These are phyloP conservation scores for Phoma sp. DNA, from an alignment of 2,329 filamentous ascomycete genomes.

Conservation along the genomic window DNA sequence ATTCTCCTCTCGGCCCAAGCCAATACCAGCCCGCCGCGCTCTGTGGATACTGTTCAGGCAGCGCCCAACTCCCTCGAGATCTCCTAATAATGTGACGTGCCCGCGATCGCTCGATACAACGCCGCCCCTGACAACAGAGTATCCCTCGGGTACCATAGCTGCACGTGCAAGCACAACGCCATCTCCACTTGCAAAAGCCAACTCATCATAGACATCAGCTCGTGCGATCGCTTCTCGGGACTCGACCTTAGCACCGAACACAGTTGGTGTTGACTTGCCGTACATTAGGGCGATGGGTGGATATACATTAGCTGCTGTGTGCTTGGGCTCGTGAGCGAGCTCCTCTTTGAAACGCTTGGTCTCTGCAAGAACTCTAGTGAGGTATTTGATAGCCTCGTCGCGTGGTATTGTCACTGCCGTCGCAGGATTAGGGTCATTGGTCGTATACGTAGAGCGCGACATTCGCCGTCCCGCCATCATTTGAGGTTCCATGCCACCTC, in stretches of 20 bases:
- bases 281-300: constrained; percentile 85
- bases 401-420: constrained; percentile 61
- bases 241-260: constrained; percentile 78
- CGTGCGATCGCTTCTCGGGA: constrained; percentile 75
- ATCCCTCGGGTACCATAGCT: constrained; percentile 83
- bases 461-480: constrained; percentile 49
- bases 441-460: constrained; percentile 25
- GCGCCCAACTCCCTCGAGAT: constrained; percentile 78
- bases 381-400: constrained; percentile 67
- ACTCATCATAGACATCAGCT: constrained; percentile 80
- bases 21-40: constrained; percentile 76
- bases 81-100: constrained; percentile 85
- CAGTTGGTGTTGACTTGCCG: constrained; percentile 83
- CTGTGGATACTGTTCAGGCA: constrained; percentile 72
- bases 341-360: constrained; percentile 78
- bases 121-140: constrained; percentile 74
- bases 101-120: constrained; percentile 81
- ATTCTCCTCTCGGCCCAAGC: constrained; percentile 69
- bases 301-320: constrained; percentile 72
- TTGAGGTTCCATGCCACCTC: constrained; percentile 54
- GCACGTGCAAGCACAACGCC: constrained; percentile 86
- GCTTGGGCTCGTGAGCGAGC: constrained; percentile 65
- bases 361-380: constrained; percentile 73
- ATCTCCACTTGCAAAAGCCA: constrained; percentile 86
- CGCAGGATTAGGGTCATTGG: constrained; percentile 33